Base-by-base conservation (phyloP, 2,329 filamentous ascomycete genomes). In the Cytospora schulzeri region DNA sequence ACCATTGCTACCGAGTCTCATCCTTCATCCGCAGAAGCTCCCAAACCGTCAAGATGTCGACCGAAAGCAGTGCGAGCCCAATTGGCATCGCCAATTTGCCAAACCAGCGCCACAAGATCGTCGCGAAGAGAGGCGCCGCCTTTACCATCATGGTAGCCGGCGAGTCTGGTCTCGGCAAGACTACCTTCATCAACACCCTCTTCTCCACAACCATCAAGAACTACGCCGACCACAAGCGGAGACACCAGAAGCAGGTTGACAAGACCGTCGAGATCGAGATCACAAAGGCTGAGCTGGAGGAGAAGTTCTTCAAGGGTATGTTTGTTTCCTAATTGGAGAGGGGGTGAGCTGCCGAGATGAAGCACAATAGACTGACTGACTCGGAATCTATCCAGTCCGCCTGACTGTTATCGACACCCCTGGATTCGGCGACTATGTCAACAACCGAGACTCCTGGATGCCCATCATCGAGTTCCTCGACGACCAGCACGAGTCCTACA, bases 141-240 rank as follows among this genome's bases (percentile, higher is more conserved):
- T 99, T 99, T 82, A 99, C 95, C 70, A 97, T 99, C 76, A 99
- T 99, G 95, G 95, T 98, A 81, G 95, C 95, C 83, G 94, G 94
- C 83, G 94, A 99, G 84, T 98, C 95, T 71, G 94, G 94, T 76
- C 83, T 98, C 73, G 95, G 95, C 84, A 99, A 99, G 88, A 99
- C 96, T 29, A 99, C 95, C 74, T 99, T 99, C 83, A 98, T 99
- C 88, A 99, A 99, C 89, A 99, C 95, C 66, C 89, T 99, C 67
- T 99, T 99, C 87, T 99, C 95, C 69, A 99, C 96, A 71, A 99
- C 95, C 74, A 99, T 99, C 88, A 99, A 99, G 87, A 99, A 98
- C 87, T 99, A 99, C 80, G 95, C 95, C 86, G 95, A 99, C 81
- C 94, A 99, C 88, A 97, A 97, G 87, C 91, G 93, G 81, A 92